Percentiles rank a stretch among this genome's conserved stretches.
Evolutionary conservation across 2,329 filamentous ascomycete species (phyloP).

Genomic region (Colletotrichum spinosum): DNA sequence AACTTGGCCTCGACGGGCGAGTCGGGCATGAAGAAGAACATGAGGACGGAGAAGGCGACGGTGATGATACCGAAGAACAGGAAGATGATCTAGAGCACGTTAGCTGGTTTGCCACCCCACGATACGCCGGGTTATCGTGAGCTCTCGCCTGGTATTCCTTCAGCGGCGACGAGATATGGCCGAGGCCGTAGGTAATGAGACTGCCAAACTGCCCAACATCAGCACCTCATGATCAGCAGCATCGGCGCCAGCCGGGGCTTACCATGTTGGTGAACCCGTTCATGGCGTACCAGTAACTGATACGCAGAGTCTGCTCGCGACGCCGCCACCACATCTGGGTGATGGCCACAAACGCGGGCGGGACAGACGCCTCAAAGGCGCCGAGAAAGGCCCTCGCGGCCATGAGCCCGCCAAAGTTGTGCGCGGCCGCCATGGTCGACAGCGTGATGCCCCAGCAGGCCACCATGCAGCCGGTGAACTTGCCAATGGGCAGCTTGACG

Average conservation of each 20-base stretch:
- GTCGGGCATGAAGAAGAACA: conserved; percentile 72
- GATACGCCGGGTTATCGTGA: background rate
- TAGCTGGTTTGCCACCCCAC: background rate
- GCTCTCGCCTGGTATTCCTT: conserved; percentile 59
- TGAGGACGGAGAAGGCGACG: conserved; percentile 58
- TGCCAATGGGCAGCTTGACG: conserved; percentile 65
- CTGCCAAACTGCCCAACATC: conserved; percentile 56
- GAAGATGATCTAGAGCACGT: conserved; percentile 58
- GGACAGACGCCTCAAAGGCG: conserved; percentile 60
- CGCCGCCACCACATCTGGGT: conserved; percentile 56
- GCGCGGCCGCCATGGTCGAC: conserved; percentile 63
- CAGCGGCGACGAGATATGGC: conserved; percentile 54
- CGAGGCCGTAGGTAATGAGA: conserved; percentile 68
- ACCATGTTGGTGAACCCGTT: conserved; percentile 42
- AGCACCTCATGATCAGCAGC: conserved; percentile 16
- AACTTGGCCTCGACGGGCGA: conserved; percentile 71
- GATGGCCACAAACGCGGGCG: conserved; percentile 60
- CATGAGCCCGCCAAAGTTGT: conserved; percentile 58
- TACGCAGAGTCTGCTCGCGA: conserved; percentile 47
- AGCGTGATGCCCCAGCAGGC: conserved; percentile 65
- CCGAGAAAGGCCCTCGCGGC: conserved; percentile 59
- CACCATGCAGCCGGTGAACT: conserved; percentile 63
- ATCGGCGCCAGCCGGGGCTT: background rate
- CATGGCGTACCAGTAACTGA: conserved; percentile 47
- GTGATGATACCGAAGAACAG: conserved; percentile 65